Evolutionary conservation across 2,329 filamentous ascomycete genomes (phyloP).

Genomic region (Teratosphaeria destructans): DNA sequence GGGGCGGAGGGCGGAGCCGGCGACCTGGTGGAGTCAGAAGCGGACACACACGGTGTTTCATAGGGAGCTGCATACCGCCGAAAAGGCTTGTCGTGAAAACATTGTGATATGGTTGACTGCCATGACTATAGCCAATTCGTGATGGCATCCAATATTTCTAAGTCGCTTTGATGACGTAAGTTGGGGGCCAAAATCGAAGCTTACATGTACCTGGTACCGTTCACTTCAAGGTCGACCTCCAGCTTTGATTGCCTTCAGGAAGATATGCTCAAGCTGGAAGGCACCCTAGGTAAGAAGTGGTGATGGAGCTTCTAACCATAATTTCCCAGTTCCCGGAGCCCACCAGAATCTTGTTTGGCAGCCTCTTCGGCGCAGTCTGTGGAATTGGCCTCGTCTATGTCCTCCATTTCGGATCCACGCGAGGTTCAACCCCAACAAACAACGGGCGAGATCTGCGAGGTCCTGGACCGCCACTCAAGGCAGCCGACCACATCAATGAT

Average conservation of each 20-base stretch:
- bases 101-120: constrained; percentile 9
- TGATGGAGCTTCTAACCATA: background rate
- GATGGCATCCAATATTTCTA: background rate
- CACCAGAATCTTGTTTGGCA: background rate
- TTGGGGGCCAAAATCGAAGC: background rate
- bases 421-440: background rate
- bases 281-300: background rate
- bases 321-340: background rate
- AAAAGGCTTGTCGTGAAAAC: constrained; percentile 22
- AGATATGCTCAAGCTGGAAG: background rate
- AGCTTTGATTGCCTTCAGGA: background rate
- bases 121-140: background rate
- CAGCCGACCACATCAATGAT: constrained; percentile 34
- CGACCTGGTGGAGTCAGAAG: constrained; percentile 25
- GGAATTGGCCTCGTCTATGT: background rate
- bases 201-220: background rate
- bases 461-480: constrained; percentile 14
- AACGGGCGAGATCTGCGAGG: background rate
- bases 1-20: constrained; percentile 37
- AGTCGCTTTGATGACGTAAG: background rate
- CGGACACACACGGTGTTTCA: background rate
- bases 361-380: background rate
- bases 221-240: background rate
- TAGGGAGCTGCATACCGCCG: constrained; percentile 10
- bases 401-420: background rate